Percentiles rank a stretch among this genome's conserved stretches.
Conservation (phyloP, 1,139 yeast species). For the Saccharomyces hybrid region DNA sequence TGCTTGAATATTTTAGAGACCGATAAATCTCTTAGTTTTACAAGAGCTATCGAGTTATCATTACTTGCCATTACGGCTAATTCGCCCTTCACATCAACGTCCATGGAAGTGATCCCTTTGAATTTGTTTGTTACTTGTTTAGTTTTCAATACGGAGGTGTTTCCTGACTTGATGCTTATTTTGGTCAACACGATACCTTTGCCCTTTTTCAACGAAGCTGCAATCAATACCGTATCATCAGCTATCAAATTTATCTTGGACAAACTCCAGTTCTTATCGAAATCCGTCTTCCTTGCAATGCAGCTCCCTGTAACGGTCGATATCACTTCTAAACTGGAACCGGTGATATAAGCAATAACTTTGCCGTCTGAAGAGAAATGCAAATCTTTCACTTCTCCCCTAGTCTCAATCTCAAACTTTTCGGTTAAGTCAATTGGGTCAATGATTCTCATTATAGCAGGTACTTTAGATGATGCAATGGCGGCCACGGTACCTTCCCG, state of each 20-base stretch:
- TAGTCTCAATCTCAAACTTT: slow-evolving; percentile 44
- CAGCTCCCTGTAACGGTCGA: slow-evolving; percentile 36
- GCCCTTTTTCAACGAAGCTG: slow-evolving; percentile 45
- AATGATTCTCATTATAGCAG: slow-evolving; percentile 50
- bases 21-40: slow-evolving; percentile 47
- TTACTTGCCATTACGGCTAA: slow-evolving; percentile 69
- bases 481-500: slow-evolving; percentile 50
- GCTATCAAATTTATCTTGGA: slow-evolving; percentile 55
- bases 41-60: slow-evolving; percentile 59
- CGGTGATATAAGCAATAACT: slow-evolving; percentile 50
- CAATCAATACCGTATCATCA: slow-evolving; percentile 43
- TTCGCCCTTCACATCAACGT: slow-evolving; percentile 37
- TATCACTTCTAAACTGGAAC: slow-evolving; percentile 45
- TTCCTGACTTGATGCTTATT: slow-evolving; percentile 28
- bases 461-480: slow-evolving; percentile 51
- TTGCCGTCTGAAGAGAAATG: slow-evolving; percentile 43
- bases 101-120: slow-evolving; percentile 67
- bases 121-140: slow-evolving; percentile 45
- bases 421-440: slow-evolving; percentile 48
- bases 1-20: slow-evolving; percentile 46
- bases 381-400: slow-evolving; percentile 43
- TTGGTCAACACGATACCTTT: slow-evolving; percentile 36
- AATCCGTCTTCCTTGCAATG: slow-evolving; percentile 32
- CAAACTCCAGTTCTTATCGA: slow-evolving; percentile 34
- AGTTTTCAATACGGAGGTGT: slow-evolving; percentile 36